Conservation (phyloP, 1,284 basidiomycete species). For the Fomitopsis palustris region DNA sequence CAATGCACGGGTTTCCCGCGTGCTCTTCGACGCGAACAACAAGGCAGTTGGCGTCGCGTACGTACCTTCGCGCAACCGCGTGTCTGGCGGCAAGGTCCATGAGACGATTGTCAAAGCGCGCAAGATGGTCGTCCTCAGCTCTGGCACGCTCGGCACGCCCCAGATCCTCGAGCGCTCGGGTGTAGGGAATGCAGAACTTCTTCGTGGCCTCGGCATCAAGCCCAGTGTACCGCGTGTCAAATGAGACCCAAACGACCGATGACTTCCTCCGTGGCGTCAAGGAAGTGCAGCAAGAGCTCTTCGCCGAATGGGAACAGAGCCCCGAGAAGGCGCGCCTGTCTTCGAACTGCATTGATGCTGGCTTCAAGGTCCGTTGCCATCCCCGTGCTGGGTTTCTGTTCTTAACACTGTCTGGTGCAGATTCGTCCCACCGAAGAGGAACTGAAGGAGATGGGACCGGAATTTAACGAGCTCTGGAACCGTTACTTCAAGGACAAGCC, state of each 20-base stretch:
- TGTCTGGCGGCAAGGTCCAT: slow-evolving; percentile 44
- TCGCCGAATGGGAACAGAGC: slow-evolving; percentile 64
- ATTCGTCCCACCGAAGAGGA: slow-evolving; percentile 67
- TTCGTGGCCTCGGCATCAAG: slow-evolving; percentile 56
- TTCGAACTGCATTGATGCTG: slow-evolving; percentile 70
- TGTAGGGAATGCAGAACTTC: slow-evolving; percentile 51
- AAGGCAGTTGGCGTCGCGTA: slow-evolving; percentile 72
- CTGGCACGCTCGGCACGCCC: slow-evolving; percentile 65
- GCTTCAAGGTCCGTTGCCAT: slow-evolving; percentile 52
- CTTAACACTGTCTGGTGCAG: slow-evolving; percentile 22
- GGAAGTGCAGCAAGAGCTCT: slow-evolving; percentile 56
- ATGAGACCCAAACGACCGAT: slow-evolving; percentile 59
- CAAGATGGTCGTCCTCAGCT: slow-evolving; percentile 62
- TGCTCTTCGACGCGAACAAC: slow-evolving; percentile 66
- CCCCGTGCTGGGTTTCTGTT: not conserved
- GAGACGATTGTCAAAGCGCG: slow-evolving; percentile 65
- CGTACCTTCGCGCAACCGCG: slow-evolving; percentile 60
- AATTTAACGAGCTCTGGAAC: slow-evolving; percentile 66
- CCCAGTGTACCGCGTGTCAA: slow-evolving; percentile 64
- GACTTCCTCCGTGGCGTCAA: slow-evolving; percentile 68
- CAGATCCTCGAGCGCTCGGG: slow-evolving; percentile 72
- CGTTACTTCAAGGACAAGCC: slow-evolving; percentile 73
- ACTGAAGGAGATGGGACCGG: slow-evolving; percentile 73
- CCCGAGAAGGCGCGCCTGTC: slow-evolving; percentile 67
- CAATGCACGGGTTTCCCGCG: slow-evolving; percentile 63